Percentiles rank a stretch among this genome's conserved stretches.
phyloP scores from a whole-genome alignment of 2,329 filamentous ascomycete genomes.

The Arthrinium puccinioides region DNA sequence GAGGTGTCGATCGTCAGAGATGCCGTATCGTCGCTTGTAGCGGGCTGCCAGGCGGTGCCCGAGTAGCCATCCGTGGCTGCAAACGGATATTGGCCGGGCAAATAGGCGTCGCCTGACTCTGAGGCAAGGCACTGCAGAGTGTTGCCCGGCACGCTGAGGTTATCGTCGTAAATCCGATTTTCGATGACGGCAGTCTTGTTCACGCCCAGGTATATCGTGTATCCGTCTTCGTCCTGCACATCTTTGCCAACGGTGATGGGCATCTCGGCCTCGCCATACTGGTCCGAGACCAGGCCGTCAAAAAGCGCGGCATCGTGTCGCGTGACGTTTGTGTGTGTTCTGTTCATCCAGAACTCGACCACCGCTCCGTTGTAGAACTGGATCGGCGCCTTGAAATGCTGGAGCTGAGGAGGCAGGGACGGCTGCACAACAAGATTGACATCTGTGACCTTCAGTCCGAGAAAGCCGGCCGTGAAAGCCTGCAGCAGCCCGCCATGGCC shows the following conservation, averaged over 20 bases:
- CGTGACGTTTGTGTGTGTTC: neutral
- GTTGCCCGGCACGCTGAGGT: neutral
- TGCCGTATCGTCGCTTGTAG: neutral
- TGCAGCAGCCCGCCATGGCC: neutral
- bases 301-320: neutral
- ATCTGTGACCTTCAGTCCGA: conserved; percentile 1
- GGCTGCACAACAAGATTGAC: neutral
- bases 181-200: neutral
- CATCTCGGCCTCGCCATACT: neutral
- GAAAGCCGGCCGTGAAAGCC: neutral
- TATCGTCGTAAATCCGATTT: neutral
- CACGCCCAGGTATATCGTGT: neutral
- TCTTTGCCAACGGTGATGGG: conserved; percentile 1
- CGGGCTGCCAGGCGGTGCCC: neutral
- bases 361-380: conserved; percentile 3
- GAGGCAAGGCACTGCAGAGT: neutral
- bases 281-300: neutral
- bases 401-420: neutral
- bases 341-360: conserved; percentile 2
- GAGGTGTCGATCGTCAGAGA: neutral
- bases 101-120: neutral
- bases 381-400: conserved; percentile 1
- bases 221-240: neutral
- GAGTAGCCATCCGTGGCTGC: neutral
- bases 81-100: neutral